Evolutionary conservation across 2,329 filamentous ascomycete species (phyloP).

Genomic region (Phialocephala sp.): DNA sequence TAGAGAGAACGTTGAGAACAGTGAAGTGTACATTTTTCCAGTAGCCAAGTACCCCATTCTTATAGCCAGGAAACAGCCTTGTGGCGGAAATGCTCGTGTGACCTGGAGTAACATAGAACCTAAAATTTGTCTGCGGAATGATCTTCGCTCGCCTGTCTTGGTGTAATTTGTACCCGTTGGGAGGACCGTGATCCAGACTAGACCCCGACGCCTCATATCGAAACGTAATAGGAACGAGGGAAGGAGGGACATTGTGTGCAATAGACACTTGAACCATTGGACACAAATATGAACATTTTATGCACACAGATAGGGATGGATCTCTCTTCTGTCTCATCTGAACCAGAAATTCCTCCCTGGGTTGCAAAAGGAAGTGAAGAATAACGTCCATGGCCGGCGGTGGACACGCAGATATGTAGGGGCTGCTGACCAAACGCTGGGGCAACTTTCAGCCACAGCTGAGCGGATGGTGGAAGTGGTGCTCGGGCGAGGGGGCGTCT

Average conservation of each 20-base stretch:
- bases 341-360: background rate
- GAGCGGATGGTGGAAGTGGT: background rate
- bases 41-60: constrained; percentile 3
- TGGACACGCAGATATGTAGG: background rate
- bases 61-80: background rate
- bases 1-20: background rate
- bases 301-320: background rate
- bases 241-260: background rate
- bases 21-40: background rate
- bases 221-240: constrained; percentile 1
- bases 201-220: background rate
- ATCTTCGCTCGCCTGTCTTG: constrained; percentile 1
- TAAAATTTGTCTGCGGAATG: constrained; percentile 1
- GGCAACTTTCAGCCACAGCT: constrained; percentile 8
- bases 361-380: constrained; percentile 4
- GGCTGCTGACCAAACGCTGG: background rate
- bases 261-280: background rate
- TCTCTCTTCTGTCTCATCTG: background rate
- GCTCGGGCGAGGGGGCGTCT: background rate
- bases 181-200: background rate
- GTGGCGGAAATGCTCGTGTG: constrained; percentile 6
- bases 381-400: background rate
- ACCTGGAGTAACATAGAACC: background rate
- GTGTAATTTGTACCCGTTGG: constrained; percentile 1
- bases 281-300: background rate